Evolutionary conservation across 2,329 filamentous ascomycete genomes (phyloP).

Genomic region (Fragosphaeria purpurea): DNA sequence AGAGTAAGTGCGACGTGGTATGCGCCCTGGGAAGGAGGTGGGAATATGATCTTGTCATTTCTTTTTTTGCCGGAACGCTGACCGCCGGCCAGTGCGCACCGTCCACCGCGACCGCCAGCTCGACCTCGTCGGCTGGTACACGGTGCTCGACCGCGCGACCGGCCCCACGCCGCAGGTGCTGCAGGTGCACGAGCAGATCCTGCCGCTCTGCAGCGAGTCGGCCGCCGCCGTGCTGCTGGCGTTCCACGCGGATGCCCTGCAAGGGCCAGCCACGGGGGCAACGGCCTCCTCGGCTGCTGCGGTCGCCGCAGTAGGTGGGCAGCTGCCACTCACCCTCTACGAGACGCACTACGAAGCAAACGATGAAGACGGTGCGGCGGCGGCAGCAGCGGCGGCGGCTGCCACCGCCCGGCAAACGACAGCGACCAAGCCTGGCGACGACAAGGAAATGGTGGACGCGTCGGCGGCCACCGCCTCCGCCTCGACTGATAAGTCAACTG

Average conservation of each 20-base stretch:
- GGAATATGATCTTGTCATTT: background rate
- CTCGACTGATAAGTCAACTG: background rate
- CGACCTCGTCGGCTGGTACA: conserved; percentile 89
- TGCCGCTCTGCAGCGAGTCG: conserved; percentile 69
- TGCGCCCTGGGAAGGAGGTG: no score
- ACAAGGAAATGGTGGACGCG: conserved; percentile 61
- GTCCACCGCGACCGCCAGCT: conserved; percentile 79
- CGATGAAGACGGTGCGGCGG: conserved; percentile 23
- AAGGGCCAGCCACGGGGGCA: no score
- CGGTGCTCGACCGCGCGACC: conserved; percentile 53
- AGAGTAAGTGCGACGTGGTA: conserved; percentile 51
- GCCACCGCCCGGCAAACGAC: background rate
- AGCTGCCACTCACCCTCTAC: conserved; percentile 83
- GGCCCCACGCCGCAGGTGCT: conserved; percentile 63
- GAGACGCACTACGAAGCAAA: conserved; percentile 74
- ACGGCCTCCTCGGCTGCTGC: conserved; percentile 12
- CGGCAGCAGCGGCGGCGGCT: background rate
- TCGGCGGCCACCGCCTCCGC: background rate
- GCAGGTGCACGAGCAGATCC: conserved; percentile 68
- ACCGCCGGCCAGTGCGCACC: conserved; percentile 55
- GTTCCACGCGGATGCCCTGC: conserved; percentile 61
- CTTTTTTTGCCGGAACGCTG: background rate
- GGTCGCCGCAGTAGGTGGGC: conserved; percentile 55
- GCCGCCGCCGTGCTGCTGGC: conserved; percentile 76
- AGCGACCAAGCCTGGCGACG: conserved; percentile 29